Conservation (phyloP, 768 basidiomycete species). For the Russula earlei region DNA sequence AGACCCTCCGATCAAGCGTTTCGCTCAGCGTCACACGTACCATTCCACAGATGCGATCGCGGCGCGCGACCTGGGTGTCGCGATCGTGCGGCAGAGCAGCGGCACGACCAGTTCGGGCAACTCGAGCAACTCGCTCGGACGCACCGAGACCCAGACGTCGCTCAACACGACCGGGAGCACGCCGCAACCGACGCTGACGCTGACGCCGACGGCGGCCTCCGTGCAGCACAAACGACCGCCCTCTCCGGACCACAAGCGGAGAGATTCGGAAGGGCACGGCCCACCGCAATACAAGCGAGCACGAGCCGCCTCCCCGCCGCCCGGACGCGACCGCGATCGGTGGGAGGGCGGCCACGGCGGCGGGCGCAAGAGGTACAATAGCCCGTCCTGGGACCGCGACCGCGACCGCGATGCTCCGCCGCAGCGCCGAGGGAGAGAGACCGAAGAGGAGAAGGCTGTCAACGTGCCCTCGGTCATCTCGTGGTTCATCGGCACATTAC, state of each 20-base stretch:
- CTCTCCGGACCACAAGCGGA: constrained; percentile 32
- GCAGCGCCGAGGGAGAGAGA: constrained; percentile 31
- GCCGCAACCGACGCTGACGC: constrained; percentile 31
- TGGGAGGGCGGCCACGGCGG: constrained; percentile 31
- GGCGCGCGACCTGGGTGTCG: constrained; percentile 77
- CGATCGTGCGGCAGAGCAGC: constrained; percentile 32
- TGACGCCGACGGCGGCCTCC: constrained; percentile 27
- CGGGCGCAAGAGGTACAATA: constrained; percentile 33
- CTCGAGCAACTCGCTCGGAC: constrained; percentile 15
- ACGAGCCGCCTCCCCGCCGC: constrained; percentile 37
- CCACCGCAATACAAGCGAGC: constrained; percentile 36
- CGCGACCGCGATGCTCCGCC: constrained; percentile 35
- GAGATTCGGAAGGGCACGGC: constrained; percentile 34
- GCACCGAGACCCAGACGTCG: constrained; percentile 19
- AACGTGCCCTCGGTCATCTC: constrained; percentile 44
- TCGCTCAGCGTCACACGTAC: constrained; percentile 80
- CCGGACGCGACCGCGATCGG: constrained; percentile 41
- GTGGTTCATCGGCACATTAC: constrained; percentile 82
- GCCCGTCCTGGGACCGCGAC: constrained; percentile 38
- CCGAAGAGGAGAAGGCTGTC: constrained; percentile 39
- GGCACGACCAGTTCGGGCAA: constrained; percentile 16
- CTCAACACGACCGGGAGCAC: constrained; percentile 21
- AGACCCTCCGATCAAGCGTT: constrained; percentile 88
- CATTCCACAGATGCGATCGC: constrained; percentile 84
- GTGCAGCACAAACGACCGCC: constrained; percentile 25